phyloP scores from a whole-genome alignment of 2,329 filamentous ascomycete genomes.

The Sarocladium strictum region DNA sequence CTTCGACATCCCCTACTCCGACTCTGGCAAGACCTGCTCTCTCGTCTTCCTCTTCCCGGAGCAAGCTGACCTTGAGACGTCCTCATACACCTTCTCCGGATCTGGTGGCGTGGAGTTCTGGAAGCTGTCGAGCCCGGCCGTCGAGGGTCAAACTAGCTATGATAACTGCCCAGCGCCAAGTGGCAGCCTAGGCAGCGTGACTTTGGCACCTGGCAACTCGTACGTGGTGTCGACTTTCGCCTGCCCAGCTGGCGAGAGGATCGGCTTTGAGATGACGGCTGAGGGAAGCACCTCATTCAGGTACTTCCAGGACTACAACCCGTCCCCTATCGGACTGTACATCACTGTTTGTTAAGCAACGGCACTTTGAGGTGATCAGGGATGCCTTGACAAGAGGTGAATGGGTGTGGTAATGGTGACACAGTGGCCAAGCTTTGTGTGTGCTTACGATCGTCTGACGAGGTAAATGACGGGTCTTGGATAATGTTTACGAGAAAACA shows the following conservation, averaged over 20 bases:
- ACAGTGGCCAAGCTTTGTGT: background rate
- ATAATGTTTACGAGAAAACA: background rate
- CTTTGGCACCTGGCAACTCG: constrained; percentile 45
- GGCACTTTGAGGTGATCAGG: too few species aligned
- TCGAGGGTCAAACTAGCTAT: constrained; percentile 43
- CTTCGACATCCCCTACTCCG: constrained; percentile 55
- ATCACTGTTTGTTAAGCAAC: constrained; percentile 28
- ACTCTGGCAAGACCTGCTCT: constrained; percentile 53
- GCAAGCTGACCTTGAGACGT: constrained; percentile 51
- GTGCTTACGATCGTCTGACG: too few species aligned
- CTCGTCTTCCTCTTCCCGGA: constrained; percentile 60
- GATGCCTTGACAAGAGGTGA: too few species aligned
- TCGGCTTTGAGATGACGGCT: constrained; percentile 45
- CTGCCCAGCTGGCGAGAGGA: constrained; percentile 46
- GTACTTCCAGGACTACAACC: constrained; percentile 61
- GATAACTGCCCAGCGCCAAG: constrained; percentile 39
- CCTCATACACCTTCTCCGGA: constrained; percentile 41
- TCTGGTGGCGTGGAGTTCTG: constrained; percentile 47
- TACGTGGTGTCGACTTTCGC: constrained; percentile 46
- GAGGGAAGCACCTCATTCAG: constrained; percentile 44
- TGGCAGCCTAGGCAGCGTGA: constrained; percentile 35
- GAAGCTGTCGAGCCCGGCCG: constrained; percentile 40
- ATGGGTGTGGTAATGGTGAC: background rate
- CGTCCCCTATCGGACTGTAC: constrained; percentile 34
- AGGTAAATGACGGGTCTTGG: background rate